phyloP scores from a whole-genome alignment of 192 early-diverging fungal species.

The Backusella morwellensis region DNA sequence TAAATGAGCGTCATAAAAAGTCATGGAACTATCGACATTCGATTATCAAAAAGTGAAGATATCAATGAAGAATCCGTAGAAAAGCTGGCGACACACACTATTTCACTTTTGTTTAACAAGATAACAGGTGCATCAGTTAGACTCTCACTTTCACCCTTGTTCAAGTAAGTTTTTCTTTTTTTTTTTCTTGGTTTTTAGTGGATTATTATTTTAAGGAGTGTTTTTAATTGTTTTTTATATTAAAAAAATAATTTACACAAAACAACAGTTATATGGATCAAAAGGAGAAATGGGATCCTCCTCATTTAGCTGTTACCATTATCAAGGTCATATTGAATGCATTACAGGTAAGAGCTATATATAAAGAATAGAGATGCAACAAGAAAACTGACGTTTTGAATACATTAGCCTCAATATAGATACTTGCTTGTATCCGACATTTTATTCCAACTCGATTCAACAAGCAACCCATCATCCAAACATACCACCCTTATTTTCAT shows the following conservation, averaged over 20 bases:
- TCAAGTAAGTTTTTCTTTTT: conserved; percentile 10
- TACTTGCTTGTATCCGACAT: conserved; percentile 51
- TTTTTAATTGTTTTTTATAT: too few relatives aligned
- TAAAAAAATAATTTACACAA: background rate
- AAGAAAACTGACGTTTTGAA: background rate
- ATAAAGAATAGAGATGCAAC: background rate
- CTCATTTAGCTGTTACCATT: conserved; percentile 28
- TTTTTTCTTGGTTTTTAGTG: too few relatives aligned
- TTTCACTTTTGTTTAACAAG: conserved; percentile 12
- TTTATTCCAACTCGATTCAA: conserved; percentile 35
- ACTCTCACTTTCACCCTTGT: conserved; percentile 12
- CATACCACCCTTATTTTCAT: conserved; percentile 43
- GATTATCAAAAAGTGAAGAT: background rate
- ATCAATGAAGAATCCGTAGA: background rate
- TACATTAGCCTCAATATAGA: conserved; percentile 42
- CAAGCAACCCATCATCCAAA: conserved; percentile 21
- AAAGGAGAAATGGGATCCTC: conserved; percentile 31
- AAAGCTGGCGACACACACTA: background rate
- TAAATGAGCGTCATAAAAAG: background rate
- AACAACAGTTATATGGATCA: conserved; percentile 29
- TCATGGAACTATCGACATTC: background rate
- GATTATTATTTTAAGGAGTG: background rate
- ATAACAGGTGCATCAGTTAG: conserved; percentile 17
- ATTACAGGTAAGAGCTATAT: conserved; percentile 30
- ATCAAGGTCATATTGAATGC: conserved; percentile 28